phyloP scores from a whole-genome alignment of 192 early-diverging fungal species.

The Backusella sp. region DNA sequence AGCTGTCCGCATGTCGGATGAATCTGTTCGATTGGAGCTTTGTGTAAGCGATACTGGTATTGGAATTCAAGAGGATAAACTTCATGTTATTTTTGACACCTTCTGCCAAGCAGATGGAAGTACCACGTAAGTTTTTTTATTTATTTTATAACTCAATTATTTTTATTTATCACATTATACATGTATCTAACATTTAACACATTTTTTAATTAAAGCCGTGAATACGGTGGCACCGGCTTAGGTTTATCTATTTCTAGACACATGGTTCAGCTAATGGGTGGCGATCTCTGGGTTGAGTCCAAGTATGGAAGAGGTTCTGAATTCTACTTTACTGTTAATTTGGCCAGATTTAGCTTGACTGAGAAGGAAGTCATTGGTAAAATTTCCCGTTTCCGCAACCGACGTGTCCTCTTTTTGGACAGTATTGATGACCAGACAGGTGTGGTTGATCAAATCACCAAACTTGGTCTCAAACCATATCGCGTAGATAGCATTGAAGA shows the following conservation, averaged over 20 bases:
- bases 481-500: slow-evolving; percentile 46
- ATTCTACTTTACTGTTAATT: slow-evolving; percentile 73
- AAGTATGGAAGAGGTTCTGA: slow-evolving; percentile 66
- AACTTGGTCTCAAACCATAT: slow-evolving; percentile 48
- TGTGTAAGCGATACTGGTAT: slow-evolving; percentile 82
- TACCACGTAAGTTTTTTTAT: slow-evolving; percentile 48
- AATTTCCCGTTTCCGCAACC: slow-evolving; percentile 54
- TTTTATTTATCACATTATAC: neutral
- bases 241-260: slow-evolving; percentile 81
- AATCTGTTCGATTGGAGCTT: slow-evolving; percentile 58
- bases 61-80: slow-evolving; percentile 77
- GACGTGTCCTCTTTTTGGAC: slow-evolving; percentile 64
- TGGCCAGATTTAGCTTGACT: slow-evolving; percentile 42
- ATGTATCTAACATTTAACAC: neutral
- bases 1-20: slow-evolving; percentile 17
- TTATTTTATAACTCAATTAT: neutral
- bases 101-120: slow-evolving; percentile 83
- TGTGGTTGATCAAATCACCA: slow-evolving; percentile 49
- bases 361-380: slow-evolving; percentile 41
- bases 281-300: slow-evolving; percentile 76
- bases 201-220: slow-evolving; percentile 39
- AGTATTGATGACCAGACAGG: slow-evolving; percentile 44
- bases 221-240: slow-evolving; percentile 85
- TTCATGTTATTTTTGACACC: slow-evolving; percentile 73
- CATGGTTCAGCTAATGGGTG: slow-evolving; percentile 74